Evolutionary conservation across 1,139 yeast genomes (phyloP).

Genomic region (Hansenula anomala): DNA sequence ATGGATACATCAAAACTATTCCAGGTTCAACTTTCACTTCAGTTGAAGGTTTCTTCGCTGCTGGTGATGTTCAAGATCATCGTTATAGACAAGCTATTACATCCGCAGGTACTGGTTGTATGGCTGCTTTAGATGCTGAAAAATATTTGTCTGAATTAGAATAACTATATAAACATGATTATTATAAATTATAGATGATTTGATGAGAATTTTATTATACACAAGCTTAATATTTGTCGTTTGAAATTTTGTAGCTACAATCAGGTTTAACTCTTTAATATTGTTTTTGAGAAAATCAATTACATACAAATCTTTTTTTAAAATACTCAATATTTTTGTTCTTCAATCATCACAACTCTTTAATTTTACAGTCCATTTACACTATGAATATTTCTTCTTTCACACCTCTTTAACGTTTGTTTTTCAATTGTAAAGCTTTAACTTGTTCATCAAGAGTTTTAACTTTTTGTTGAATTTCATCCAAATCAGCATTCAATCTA

Average conservation of each 20-base stretch:
- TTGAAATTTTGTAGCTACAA: neutral
- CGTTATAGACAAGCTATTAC: constrained; percentile 98
- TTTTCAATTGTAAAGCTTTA: constrained; percentile 56
- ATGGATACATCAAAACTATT: constrained; percentile 80
- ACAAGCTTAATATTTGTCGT: too few relatives aligned
- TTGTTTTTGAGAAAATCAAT: too few relatives aligned
- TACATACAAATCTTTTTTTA: too few relatives aligned
- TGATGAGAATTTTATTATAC: neutral
- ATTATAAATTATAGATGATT: neutral
- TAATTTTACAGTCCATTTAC: too few relatives aligned
- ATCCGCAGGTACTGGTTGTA: constrained; percentile 98
- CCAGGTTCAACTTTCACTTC: constrained; percentile 90
- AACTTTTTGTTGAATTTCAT: constrained; percentile 74
- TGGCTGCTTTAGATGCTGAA: constrained; percentile 98
- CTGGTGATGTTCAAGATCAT: constrained; percentile 98
- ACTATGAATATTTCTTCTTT: too few relatives aligned
- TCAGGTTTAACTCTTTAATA: too few relatives aligned
- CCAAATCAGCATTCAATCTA: constrained; percentile 89
- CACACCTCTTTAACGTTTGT: constrained; percentile 22
- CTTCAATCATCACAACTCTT: too few relatives aligned
- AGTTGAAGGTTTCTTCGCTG: constrained; percentile 93
- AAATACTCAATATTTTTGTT: too few relatives aligned
- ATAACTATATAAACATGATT: too few relatives aligned
- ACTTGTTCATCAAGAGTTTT: constrained; percentile 72
- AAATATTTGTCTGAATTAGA: constrained; percentile 72